Percentiles rank a stretch among this genome's conserved stretches.
phyloP scores from a whole-genome alignment of 108 stramenopile genomes.

The Fragilaria crotonensis region DNA sequence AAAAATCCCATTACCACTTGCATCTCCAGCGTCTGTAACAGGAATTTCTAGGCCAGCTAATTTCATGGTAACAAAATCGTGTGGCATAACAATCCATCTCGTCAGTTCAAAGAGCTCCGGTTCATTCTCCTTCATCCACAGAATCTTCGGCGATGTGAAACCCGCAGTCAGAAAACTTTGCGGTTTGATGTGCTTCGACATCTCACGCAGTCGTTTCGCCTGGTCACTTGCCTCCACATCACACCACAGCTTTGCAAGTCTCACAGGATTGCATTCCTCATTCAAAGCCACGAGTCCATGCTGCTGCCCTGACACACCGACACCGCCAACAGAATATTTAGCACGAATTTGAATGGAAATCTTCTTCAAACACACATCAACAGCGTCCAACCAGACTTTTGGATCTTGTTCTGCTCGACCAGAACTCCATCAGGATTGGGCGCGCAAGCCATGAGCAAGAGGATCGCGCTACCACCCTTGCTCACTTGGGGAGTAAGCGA shows the following conservation, averaged over 20 bases:
- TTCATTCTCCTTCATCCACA: constrained; percentile 21
- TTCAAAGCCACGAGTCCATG: constrained; percentile 18
- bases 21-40: constrained; percentile 18
- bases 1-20: constrained; percentile 13
- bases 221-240: constrained; percentile 18
- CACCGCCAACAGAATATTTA: neutral
- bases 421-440: neutral
- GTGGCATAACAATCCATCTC: constrained; percentile 13
- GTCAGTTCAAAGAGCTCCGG: constrained; percentile 9
- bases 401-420: constrained; percentile 26
- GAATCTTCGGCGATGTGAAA: constrained; percentile 16
- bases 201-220: constrained; percentile 1
- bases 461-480: constrained; percentile 3
- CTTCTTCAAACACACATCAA: constrained; percentile 6
- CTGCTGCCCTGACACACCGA: constrained; percentile 20
- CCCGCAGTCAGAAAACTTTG: too few species aligned
- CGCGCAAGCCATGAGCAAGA: constrained; percentile 6
- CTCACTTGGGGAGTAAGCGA: neutral
- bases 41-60: neutral
- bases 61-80: constrained; percentile 12
- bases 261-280: neutral
- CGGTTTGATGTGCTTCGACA: neutral
- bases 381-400: constrained; percentile 6
- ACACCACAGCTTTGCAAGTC: constrained; percentile 21
- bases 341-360: neutral